Percentiles rank a stretch among this genome's conserved stretches.
Evolutionary conservation across 805 yeast species (phyloP).

Genomic region (Limtongia smithiae): DNA sequence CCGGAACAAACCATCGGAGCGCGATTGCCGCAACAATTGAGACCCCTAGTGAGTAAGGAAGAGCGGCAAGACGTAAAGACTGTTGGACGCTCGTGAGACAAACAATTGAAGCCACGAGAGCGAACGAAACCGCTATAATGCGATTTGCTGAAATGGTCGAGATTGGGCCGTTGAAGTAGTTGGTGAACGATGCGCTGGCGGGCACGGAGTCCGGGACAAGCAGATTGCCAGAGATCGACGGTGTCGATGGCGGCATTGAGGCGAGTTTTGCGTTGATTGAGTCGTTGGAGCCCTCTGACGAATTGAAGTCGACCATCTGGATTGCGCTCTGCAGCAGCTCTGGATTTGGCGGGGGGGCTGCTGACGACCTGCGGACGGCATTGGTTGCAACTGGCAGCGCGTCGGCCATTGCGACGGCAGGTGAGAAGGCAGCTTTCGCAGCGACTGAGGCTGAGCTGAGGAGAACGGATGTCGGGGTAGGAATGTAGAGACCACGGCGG

Average conservation of each 20-base stretch:
- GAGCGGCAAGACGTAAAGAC: constrained; percentile 2
- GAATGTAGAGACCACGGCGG: too few species aligned
- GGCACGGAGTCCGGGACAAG: not conserved
- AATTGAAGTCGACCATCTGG: not conserved
- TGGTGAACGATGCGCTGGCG: constrained; percentile 11
- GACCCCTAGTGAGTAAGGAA: constrained; percentile 12
- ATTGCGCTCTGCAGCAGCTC: constrained; percentile 10
- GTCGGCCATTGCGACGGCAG: constrained; percentile 10
- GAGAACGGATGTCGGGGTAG: too few species aligned
- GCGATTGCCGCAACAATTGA: constrained; percentile 7
- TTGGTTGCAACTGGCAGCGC: constrained; percentile 8
- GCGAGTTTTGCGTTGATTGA: not conserved
- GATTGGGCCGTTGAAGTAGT: constrained; percentile 21
- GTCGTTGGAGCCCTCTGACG: not conserved
- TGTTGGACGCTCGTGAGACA: constrained; percentile 13
- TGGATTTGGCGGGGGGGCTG: constrained; percentile 20
- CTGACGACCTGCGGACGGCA: constrained; percentile 17
- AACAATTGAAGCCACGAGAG: constrained; percentile 12
- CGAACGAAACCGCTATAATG: constrained; percentile 8
- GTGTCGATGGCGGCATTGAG: too few species aligned
- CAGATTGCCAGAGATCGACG: not conserved
- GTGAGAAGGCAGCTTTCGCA: not conserved
- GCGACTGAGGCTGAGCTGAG: too few species aligned
- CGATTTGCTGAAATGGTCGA: constrained; percentile 12
- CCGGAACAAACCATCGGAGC: constrained; percentile 14